A percentile compares a stretch with the other conserved stretches of the same genome.
These are phyloP conservation scores for Sporothrix mexicana DNA, from an alignment of 2,329 filamentous ascomycete genomes.

Conservation along the genomic window DNA sequence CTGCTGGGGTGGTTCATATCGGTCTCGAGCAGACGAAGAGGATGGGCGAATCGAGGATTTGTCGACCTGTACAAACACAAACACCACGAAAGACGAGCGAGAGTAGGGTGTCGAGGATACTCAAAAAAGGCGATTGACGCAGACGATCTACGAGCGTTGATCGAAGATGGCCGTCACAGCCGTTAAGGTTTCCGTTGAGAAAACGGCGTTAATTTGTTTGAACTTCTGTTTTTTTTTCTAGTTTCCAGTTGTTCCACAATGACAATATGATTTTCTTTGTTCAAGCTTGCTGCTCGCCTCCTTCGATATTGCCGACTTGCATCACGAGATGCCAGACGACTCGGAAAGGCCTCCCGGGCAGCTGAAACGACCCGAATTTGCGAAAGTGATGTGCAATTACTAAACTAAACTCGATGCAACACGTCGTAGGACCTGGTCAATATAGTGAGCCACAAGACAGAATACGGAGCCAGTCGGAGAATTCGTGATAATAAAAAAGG, in stretches of 20 bases:
- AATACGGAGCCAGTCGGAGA: neutral
- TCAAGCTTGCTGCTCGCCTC: no score
- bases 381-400: neutral
- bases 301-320: neutral
- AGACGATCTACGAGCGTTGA: neutral
- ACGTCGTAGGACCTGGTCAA: conserved; percentile 5
- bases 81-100: neutral
- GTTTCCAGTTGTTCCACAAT: neutral
- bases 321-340: neutral
- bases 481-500: neutral
- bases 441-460: neutral
- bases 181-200: neutral
- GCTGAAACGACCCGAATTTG: neutral
- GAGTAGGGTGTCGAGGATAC: neutral
- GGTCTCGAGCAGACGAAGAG: neutral
- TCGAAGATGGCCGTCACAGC: neutral
- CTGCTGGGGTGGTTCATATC: neutral
- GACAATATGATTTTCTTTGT: conserved; percentile 11
- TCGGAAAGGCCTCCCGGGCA: neutral
- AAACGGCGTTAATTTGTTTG: neutral
- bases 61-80: conserved; percentile 8
- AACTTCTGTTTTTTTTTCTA: neutral
- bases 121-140: neutral
- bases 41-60: neutral
- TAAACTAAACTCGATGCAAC: neutral